Base-by-base conservation (phyloP, 108 stramenopile genomes). In the Chaetoceros muelleri region DNA sequence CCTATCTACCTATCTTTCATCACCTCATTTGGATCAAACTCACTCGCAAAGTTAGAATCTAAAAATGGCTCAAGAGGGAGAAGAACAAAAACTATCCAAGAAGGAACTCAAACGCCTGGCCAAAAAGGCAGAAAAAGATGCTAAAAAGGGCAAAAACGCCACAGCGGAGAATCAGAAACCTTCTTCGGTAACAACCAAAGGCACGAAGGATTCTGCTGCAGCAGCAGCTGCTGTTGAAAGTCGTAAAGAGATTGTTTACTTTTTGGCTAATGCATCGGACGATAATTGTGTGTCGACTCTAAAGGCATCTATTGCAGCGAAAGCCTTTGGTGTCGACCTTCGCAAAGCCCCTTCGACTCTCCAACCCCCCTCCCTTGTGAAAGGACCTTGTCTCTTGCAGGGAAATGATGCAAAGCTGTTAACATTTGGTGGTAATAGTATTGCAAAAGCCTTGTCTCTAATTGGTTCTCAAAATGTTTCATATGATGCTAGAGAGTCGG, bases 111-210 rank as follows among this genome's bases (percentile, higher is more conserved):
- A 89, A 61, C 82, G 85, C 66, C 62, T 81, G 30, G 81, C 81
- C 57, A 89, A 89, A 55, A 85, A 85, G 68, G 81, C 76, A 65
- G 79, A 86, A 60, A 86, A 86, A 67, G 79, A 73, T 24, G 76
- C 83, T 50, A 80, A 80, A 66, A 82, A 81, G 55, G 55, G 69
- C 58, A 73, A 72, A 44, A 13, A 26, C 24, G 49, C 25, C 30
- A 27, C 20, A 16, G 58, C 8, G 13, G 67, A 64, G 16, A 72
- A 56, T 53, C 61, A n/a, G n/a, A n/a, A n/a, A n/a, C n/a, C n/a
- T n/a, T n/a, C n/a, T n/a, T n/a, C n/a, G n/a, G n/a, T n/a, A n/a
- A n/a, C 53, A 1, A 62, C 51, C 28, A 69, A 48, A 16, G 46
- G 49, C 22, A 23, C 34, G 55, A 48, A 48, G 23, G 2, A 10